phyloP scores from a whole-genome alignment of 169 alveolate genomes.

The Cryptosporidium bovis region DNA sequence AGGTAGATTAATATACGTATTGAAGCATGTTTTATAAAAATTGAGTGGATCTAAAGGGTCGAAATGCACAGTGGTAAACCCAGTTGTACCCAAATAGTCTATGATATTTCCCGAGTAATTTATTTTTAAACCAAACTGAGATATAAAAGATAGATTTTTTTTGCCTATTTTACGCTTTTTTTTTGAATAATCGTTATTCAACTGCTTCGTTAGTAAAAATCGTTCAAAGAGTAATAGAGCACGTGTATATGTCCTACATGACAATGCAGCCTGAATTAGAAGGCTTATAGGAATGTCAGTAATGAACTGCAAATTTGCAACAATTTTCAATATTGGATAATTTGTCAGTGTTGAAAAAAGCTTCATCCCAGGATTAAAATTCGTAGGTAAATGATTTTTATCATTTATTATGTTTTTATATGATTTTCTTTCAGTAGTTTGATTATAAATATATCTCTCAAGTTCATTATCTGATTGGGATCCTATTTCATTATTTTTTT shows the following conservation, averaged over 20 bases:
- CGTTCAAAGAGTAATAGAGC: slow-evolving; percentile 70
- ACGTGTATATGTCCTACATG: slow-evolving; percentile 55
- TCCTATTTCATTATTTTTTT: background rate
- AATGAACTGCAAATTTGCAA: slow-evolving; percentile 61
- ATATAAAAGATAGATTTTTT: slow-evolving; percentile 5
- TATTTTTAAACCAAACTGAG: slow-evolving; percentile 37
- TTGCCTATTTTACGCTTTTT: slow-evolving; percentile 25
- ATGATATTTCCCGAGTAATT: slow-evolving; percentile 62
- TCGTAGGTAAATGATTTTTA: background rate
- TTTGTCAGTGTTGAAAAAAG: slow-evolving; percentile 32
- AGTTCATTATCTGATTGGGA: slow-evolving; percentile 28
- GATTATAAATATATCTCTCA: slow-evolving; percentile 19
- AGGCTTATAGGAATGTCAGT: slow-evolving; percentile 63
- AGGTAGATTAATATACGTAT: slow-evolving; percentile 7
- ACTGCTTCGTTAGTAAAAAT: slow-evolving; percentile 5
- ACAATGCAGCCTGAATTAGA: slow-evolving; percentile 54
- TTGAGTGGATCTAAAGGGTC: slow-evolving; percentile 64
- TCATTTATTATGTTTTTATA: background rate
- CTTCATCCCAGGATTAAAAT: background rate
- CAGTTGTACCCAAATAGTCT: slow-evolving; percentile 60
- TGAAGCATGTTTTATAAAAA: slow-evolving; percentile 27
- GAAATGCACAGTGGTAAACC: slow-evolving; percentile 40
- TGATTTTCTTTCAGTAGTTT: background rate
- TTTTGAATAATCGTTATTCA: slow-evolving; percentile 4
- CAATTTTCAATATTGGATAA: slow-evolving; percentile 15